phyloP scores from a whole-genome alignment of 2,329 filamentous ascomycete genomes.

The Botryosphaeria agaves region DNA sequence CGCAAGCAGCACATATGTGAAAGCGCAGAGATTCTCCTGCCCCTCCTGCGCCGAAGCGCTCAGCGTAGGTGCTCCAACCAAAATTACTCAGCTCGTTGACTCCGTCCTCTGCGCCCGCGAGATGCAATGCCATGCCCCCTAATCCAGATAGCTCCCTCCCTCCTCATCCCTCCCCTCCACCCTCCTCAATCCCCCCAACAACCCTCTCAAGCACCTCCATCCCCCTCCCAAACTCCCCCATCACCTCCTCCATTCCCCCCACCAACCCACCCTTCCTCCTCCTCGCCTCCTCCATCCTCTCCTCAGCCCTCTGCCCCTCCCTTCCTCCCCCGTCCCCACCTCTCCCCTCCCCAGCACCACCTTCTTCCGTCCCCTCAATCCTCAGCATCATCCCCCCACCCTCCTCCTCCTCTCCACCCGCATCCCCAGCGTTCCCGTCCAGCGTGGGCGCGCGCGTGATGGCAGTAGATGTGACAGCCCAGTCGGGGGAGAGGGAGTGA shows the following conservation, averaged over 20 bases:
- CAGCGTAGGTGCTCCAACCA: too few relatives aligned
- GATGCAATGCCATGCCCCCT: too few relatives aligned
- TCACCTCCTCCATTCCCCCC: constrained; percentile 18
- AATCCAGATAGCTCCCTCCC: background rate
- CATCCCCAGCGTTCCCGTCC: constrained; percentile 30
- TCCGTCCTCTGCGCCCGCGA: too few relatives aligned
- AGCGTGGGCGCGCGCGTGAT: constrained; percentile 46
- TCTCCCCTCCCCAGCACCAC: constrained; percentile 1
- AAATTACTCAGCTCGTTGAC: too few relatives aligned
- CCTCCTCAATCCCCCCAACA: constrained; percentile 5
- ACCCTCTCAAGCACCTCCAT: constrained; percentile 18
- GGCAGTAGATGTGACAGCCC: constrained; percentile 43
- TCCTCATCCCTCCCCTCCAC: background rate
- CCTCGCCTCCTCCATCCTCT: constrained; percentile 5
- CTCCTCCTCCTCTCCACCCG: constrained; percentile 7
- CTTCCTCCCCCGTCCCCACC: constrained; percentile 10
- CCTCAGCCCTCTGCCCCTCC: constrained; percentile 14
- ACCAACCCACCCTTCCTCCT: constrained; percentile 13
- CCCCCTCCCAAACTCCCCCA: constrained; percentile 17
- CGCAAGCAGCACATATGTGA: too few relatives aligned
- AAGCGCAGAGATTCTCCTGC: too few relatives aligned
- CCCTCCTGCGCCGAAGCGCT: too few relatives aligned
- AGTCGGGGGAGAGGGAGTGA: constrained; percentile 56
- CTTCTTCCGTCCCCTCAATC: constrained; percentile 36
- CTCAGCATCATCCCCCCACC: constrained; percentile 39